Evolutionary conservation across 495 filamentous ascomycete species (phyloP), one percentile per base, ranked within the genome.

Genomic region (Aspergillus egyptiacus): DNA sequence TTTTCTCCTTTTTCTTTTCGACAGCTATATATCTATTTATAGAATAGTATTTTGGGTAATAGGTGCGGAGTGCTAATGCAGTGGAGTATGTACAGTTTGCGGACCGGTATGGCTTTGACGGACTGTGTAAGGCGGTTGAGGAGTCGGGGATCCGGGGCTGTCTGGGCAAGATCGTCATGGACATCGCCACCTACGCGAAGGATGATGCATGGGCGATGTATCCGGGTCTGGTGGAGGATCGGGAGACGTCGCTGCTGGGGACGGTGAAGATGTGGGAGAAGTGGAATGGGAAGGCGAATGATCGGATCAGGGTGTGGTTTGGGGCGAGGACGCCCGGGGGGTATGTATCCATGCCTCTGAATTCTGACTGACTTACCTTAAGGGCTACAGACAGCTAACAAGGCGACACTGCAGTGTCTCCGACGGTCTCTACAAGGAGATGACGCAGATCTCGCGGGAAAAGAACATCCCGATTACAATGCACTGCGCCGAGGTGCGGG

Each of bases 191-290:
- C 6, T 74, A 75, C 46, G 70, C 71, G 2, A 51, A 68, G 50
- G 70, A 74, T 34, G 59, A 70, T 18, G 66, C 67, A 2, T 75
- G 71, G 71, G 69, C 70, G 5, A 75, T 75, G 72, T 69, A 76
- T 56, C 70, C 71, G 0, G 72, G 72, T 6, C 55, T 76, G 0
- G 63, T 74, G 2, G 72, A 76, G 35, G 49, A 73, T 24, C 63
- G 64, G 2, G 68, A 73, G 45, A 72, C 59, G n/a, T 74, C 69
- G 0, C 60, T 76, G 2, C 34, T 63, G 7, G 72, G 71, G 0
- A 68, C 67, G 2, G 14, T 76, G 14, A 58, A 61, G 17, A 72
- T 71, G 69, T 67, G 65, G 59, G 65, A 73, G 61, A 73, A 69
- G 35, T 76, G 72, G 72, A 60, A 74, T 62, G 69, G 72, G 20